A percentile compares a stretch with the other conserved stretches of the same genome.
These are phyloP conservation scores for Fusarium proliferatum DNA, from an alignment of 2,329 filamentous ascomycete species.

Conservation along the genomic window DNA sequence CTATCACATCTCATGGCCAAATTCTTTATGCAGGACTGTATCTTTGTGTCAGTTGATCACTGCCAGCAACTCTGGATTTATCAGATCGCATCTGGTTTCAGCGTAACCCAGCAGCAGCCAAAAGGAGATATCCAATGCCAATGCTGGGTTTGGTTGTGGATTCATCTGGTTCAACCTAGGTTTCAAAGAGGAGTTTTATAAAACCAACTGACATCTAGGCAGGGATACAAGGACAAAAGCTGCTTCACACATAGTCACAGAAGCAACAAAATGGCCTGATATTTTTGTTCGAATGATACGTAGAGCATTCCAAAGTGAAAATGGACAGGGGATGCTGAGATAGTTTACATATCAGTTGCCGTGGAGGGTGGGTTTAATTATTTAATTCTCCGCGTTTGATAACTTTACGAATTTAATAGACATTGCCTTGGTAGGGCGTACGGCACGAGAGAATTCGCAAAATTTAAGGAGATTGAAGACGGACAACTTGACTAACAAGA, in stretches of 20 bases:
- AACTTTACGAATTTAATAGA: background rate
- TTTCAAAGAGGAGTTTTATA: slow-evolving; percentile 21
- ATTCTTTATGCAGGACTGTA: background rate
- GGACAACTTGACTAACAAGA: background rate
- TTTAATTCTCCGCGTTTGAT: slow-evolving; percentile 15
- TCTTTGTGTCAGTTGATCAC: background rate
- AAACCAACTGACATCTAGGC: background rate
- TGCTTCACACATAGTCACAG: slow-evolving; percentile 15
- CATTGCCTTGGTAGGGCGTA: background rate
- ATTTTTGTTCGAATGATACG: background rate
- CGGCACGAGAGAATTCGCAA: background rate
- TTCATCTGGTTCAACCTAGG: slow-evolving; percentile 7
- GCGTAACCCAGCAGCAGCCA: background rate
- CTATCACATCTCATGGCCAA: background rate
- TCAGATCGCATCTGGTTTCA: background rate
- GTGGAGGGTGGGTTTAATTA: slow-evolving; percentile 1
- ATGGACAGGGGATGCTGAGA: slow-evolving; percentile 5
- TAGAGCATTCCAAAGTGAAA: slow-evolving; percentile 4
- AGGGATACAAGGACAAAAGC: slow-evolving; percentile 2
- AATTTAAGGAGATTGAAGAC: too few species aligned
- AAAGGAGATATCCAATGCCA: slow-evolving; percentile 6
- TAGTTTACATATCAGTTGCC: background rate
- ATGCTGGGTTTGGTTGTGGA: slow-evolving; percentile 7
- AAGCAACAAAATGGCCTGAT: slow-evolving; percentile 25
- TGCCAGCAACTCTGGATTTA: background rate